Evolutionary conservation across 495 filamentous ascomycete genomes (phyloP), one percentile per base, ranked within the genome.

Genomic region (Xylaria castorea): DNA sequence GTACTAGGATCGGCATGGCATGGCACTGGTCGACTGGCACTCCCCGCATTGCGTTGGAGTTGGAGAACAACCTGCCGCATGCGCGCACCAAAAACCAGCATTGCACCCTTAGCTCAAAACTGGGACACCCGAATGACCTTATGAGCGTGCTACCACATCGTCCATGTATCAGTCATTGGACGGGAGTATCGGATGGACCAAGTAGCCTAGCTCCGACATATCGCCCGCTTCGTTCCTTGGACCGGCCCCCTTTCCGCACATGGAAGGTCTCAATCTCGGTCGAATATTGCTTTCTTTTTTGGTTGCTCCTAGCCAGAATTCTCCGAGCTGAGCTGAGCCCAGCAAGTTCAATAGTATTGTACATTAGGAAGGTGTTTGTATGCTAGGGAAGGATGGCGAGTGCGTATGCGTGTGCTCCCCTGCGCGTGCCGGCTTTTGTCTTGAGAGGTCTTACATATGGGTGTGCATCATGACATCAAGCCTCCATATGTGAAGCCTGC

Each of bases 401-500:
- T 48, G 25, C n/a, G 62, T 67, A 27, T 48, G 46, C 18, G 38
- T 42, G 38, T 50, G 60, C 34, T 27, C 20, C 42, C 30, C 34
- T 55, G 18, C 69, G 46, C 69, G 69, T 71, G 70, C 61, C 61
- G 22, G n/a, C 27, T 32, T 36, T 62, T 48, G 50, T 58, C 48
- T 58, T 32, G 25, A 36, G 61, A 11, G 18, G 27, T 65, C 48
- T 65, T 48, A 48, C 62, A 66, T 60, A 40, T 38, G 18, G 48
- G 50, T 30, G 60, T 44, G 34, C 62, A 67, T 58, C 70, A 73
- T 69, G 71, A 73, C 71, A 68, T 68, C 64, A 67, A 66, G 30
- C 34, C 44, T 20, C 25, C 51, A 53, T 63, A 42, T 53, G 44
- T 69, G 55, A 62, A 58, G 65, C 9, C 22, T 55, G 46, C 58